Evolutionary conservation across 2,329 filamentous ascomycete species (phyloP).

Genomic region (Microthyrium microscopicum): DNA sequence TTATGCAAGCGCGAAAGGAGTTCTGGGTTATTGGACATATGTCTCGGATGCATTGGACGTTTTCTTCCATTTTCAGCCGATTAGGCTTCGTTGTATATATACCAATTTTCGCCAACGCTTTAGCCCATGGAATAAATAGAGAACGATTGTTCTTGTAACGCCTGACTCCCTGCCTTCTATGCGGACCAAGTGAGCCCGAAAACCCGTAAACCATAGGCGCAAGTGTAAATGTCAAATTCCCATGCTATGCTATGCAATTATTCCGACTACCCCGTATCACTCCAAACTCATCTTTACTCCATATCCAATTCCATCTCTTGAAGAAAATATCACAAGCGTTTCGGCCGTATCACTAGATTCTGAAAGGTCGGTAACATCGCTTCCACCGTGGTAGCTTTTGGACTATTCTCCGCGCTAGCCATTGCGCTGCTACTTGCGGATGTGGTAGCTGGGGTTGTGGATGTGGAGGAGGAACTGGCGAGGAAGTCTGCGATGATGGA

Average conservation of each 20-base stretch:
- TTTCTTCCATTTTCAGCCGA: not conserved
- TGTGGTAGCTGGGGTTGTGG: not conserved
- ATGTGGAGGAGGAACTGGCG: conserved; percentile 2
- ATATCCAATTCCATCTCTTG: not conserved
- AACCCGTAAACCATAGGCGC: not conserved
- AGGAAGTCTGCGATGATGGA: conserved; percentile 16
- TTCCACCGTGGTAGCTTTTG: not conserved
- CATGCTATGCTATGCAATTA: not conserved
- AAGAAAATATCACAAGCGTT: not conserved
- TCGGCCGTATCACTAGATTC: not conserved
- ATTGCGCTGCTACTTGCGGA: conserved; percentile 12
- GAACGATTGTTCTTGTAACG: not conserved
- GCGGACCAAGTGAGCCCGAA: not conserved
- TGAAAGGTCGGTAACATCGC: not conserved
- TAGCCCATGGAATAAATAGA: not conserved
- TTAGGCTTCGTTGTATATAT: not conserved
- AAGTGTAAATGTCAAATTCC: not conserved
- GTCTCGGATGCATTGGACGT: not conserved
- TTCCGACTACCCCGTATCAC: not conserved
- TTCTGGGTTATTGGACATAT: not conserved
- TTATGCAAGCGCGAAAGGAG: not conserved
- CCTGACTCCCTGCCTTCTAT: not conserved
- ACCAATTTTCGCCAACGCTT: not conserved
- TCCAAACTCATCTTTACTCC: not conserved
- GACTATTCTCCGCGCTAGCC: not conserved